Evolutionary conservation across 257 asterid species (phyloP), one percentile per base, ranked within the genome.

Genomic region (Solanum medicagineum): DNA sequence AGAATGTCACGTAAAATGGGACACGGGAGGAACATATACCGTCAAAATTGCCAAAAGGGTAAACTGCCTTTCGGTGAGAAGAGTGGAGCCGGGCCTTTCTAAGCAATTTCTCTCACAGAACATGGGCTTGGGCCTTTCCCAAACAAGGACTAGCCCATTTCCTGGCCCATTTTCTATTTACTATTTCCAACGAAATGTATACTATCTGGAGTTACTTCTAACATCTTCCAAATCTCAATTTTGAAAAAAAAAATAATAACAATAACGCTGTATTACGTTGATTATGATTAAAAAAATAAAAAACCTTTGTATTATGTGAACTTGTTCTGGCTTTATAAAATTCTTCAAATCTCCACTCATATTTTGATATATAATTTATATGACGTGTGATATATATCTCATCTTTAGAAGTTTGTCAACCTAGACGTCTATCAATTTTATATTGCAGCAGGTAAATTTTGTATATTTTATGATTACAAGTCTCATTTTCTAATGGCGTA

Each of bases 21-120:
- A n/a, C n/a, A n/a, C n/a, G n/a, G n/a, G n/a, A n/a, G n/a, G n/a
- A n/a, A n/a, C 29, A 26, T 26, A 1, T 26, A 26, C 29, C 3
- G 32, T 29, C 32, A 29, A 29, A 29, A 29, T 29, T 29, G 3
- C 73, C 44, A 29, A 74, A 68, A 74, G 59, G 5, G 5, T 49
- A 47, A 75, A 75, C 44, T 75, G 15, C 60, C 82, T 75, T 75
- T 75, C 82, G 82, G 82, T 6, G 45, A 24, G 62, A 49, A 24
- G 62, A 75, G 82, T 24, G 82, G 62, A 24, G 62, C 62, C 77
- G 74, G 62, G 69, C 10, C 22, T 29, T 6, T 40, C 42, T 45
- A 49, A 32, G 45, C 45, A 11, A n/a, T 22, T 47, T 22, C 5
- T 22, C 1, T 47, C 56, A 47, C 60, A 77, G 63, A 77, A 77